Evolutionary conservation across 805 yeast species (phyloP).

Genomic region (Saturnispora quitensis): DNA sequence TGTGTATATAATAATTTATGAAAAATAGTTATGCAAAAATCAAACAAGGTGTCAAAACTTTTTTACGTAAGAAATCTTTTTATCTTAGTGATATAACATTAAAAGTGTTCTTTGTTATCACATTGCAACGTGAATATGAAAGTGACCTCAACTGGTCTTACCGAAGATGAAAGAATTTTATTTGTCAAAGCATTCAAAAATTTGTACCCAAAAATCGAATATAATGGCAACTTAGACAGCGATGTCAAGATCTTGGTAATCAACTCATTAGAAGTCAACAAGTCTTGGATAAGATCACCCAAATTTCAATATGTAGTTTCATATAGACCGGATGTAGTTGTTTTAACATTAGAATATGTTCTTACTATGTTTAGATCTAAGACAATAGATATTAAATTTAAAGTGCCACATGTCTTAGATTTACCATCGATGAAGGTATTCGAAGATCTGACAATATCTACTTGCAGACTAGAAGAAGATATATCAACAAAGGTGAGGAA

Average conservation of each 20-base stretch:
- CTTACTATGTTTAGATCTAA: slow-evolving; percentile 50
- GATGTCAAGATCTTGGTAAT: slow-evolving; percentile 21
- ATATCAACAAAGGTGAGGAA: slow-evolving; percentile 22
- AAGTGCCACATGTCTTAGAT: slow-evolving; percentile 1
- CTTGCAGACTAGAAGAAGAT: slow-evolving; percentile 22
- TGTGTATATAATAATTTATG: not conserved
- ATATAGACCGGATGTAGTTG: slow-evolving; percentile 46
- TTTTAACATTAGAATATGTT: slow-evolving; percentile 42
- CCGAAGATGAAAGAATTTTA: slow-evolving; percentile 13
- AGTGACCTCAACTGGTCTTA: slow-evolving; percentile 24
- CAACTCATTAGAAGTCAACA: slow-evolving; percentile 15
- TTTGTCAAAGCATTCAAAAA: slow-evolving; percentile 13
- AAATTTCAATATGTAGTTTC: slow-evolving; percentile 43
- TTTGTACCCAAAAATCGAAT: slow-evolving; percentile 13
- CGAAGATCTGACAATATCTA: slow-evolving; percentile 33
- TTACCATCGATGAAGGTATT: slow-evolving; percentile 32
- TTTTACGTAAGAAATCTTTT: not conserved
- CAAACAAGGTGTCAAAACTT: not conserved
- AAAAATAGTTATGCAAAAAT: not conserved
- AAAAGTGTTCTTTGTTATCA: not conserved
- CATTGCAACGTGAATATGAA: not conserved
- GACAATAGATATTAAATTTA: slow-evolving; percentile 2
- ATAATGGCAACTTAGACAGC: slow-evolving; percentile 22
- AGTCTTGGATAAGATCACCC: slow-evolving; percentile 33
- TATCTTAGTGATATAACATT: not conserved